Evolutionary conservation across 768 basidiomycete species (phyloP), one percentile per base, ranked within the genome.

Genomic region (Lactifluus pinguis): DNA sequence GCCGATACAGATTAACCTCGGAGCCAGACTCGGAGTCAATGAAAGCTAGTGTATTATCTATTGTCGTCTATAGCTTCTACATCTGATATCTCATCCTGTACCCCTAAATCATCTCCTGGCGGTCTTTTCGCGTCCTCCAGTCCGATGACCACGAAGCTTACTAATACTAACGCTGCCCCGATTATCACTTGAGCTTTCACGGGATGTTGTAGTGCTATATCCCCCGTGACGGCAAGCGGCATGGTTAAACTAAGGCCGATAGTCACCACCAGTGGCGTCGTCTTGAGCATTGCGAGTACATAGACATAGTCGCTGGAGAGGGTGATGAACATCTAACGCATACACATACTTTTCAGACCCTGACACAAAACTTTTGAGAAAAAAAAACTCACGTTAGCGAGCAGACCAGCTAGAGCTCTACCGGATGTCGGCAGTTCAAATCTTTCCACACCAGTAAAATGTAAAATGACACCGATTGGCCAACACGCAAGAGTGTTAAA

Each of bases 221-320:
- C 94, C 14, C 94, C 94, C 9, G 88, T 53, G 52, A 98, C 84
- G 6, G 97, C 92, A 54, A 95, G 76, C 5, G 94, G 95, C 71
- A 98, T 97, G 1, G 97, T 97, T 14, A 98, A 80, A 59, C 89
- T 92, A 9, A 98, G 79, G 30, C 95, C 95, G 57, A 98, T 78
- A 0, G 95, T 98, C 17, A 89, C 95, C 19, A 97, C 91, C 13
- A 95, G 76, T 0, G 95, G 95, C 1, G 94, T 94, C 7, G 95
- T 99, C 76, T 95, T 95, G 64, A 99, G 83, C 93, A 98, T 95
- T 2, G 94, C 89, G 19, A 92, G 69, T 32, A 92, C 84, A 69
- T 92, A 92, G 49, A 93, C 70, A 69, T 87, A 95, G 73, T 97
- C 93, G 61, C 88, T 90, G 9, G 82, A 83, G 36, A 89, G 73